phyloP scores from a whole-genome alignment of 495 filamentous ascomycete species.

The Amphirosellinia nigrospora region DNA sequence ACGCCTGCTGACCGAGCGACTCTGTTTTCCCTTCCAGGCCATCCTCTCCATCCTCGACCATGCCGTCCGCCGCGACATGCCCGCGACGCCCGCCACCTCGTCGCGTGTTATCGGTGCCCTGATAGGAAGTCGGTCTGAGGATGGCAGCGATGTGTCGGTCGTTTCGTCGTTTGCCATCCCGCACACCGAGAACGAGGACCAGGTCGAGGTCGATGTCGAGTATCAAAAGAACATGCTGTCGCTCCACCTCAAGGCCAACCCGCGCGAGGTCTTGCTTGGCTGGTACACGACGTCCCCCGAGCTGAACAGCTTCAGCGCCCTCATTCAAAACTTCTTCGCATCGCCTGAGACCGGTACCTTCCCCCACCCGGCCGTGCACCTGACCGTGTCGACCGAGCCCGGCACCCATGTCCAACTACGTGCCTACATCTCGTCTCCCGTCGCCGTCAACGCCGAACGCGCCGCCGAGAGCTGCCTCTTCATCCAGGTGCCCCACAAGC shows the following conservation, averaged over 20 bases:
- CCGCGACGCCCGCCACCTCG: conserved; percentile 79
- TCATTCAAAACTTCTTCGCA: conserved; percentile 99
- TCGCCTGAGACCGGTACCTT: conserved; percentile 95
- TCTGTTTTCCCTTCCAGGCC: conserved; percentile 58
- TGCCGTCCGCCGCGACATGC: conserved; percentile 86
- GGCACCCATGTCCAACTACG: conserved; percentile 83
- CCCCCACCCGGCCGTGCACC: conserved; percentile 93
- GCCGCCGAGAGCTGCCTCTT: conserved; percentile 95
- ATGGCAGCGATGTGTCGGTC: conserved; percentile 95
- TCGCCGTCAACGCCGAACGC: conserved; percentile 92
- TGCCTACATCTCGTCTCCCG: conserved; percentile 92
- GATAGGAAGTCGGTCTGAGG: conserved; percentile 88
- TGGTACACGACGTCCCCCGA: conserved; percentile 98
- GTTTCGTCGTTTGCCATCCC: conserved; percentile 95
- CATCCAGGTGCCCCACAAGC: conserved; percentile 87
- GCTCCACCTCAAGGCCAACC: conserved; percentile 90
- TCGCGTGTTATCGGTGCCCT: conserved; percentile 96
- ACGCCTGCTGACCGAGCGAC: not conserved
- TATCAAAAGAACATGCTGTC: conserved; percentile 99
- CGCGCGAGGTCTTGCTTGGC: conserved; percentile 90
- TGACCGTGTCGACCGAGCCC: conserved; percentile 88
- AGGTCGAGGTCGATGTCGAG: conserved; percentile 99
- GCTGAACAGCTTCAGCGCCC: conserved; percentile 95
- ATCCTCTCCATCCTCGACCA: conserved; percentile 98
- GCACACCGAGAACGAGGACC: conserved; percentile 96